Evolutionary conservation across 2,329 filamentous ascomycete genomes (phyloP), one percentile per base, ranked within the genome.

Genomic region (Sclerotinia spermophila): DNA sequence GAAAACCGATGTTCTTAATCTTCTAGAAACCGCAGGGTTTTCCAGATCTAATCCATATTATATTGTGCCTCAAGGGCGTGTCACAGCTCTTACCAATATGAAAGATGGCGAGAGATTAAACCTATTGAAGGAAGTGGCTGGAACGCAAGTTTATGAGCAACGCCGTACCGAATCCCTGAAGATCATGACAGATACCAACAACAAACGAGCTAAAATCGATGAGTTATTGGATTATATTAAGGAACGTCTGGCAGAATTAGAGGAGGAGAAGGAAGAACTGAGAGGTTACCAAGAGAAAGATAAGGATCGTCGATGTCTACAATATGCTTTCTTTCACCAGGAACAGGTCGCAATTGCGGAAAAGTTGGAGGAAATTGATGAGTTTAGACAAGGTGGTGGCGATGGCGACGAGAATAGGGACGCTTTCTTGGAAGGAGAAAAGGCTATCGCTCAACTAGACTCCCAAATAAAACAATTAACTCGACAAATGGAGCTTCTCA

Each of bases 21-120:
- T 99, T 51, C 87, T 99, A 56, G 96, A 99, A 81, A 96, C 94
- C 11, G 96, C 96, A 21, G 96, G 96, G 30, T 98, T 99, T 81
- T 98, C 95, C 72, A 90, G 94, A 75, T 97, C 94, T 71, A 99
- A 99, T 80, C 96, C 96, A 38, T 99, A 98, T 85, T 99, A 99
- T 81, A 99, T 99, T 77, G 96, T 99, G 2, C 96, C 96, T 0
- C 96, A 99, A 81, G 96, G 96, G 68, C 93, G 96, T 79, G 94
- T 99, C 72, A 98, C 96, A 0, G 91, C 93, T 35, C 85, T 99
- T 78, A 99, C 96, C 59, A 99, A 98, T 80, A 99, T 99, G 96
- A 97, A 97, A 81, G 96, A 99, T 80, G 89, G 90, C 1, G 94
- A 97, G 80, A 89, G 96, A 67, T 83, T 99, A 73, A 94, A 92